These are phyloP conservation scores for Colletotrichum lindemuthianum DNA, from an alignment of 2,329 filamentous ascomycete species.

Conservation along the genomic window DNA sequence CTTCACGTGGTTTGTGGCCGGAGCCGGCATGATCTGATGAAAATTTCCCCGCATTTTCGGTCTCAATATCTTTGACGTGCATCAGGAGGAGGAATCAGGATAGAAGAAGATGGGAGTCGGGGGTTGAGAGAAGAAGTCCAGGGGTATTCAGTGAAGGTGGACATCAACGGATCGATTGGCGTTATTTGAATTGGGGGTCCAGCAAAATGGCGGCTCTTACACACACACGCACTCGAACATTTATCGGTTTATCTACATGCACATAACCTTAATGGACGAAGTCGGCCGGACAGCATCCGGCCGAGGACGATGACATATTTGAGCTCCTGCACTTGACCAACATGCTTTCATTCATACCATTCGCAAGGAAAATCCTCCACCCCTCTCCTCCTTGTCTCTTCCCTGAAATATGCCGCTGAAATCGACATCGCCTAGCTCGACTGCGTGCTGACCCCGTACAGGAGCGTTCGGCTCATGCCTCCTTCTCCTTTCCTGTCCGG, in stretches of 20 bases:
- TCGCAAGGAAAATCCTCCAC: conserved; percentile 73
- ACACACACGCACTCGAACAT: conserved; percentile 28
- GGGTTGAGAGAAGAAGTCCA: neutral
- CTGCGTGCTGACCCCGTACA: conserved; percentile 74
- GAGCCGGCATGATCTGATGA: conserved; percentile 48
- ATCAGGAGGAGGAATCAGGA: conserved; percentile 16
- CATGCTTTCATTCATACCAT: conserved; percentile 54
- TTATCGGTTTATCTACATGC: conserved; percentile 25
- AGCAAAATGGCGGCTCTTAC: conserved; percentile 30
- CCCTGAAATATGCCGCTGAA: conserved; percentile 78
- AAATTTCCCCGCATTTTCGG: conserved; percentile 19
- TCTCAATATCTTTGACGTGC: conserved; percentile 19
- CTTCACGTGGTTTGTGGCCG: conserved; percentile 70
- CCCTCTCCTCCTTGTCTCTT: conserved; percentile 70
- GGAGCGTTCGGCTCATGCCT: conserved; percentile 83
- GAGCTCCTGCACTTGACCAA: neutral
- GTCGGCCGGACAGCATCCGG: conserved; percentile 6
- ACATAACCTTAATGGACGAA: conserved; percentile 33
- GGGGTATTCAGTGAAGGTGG: conserved; percentile 31
- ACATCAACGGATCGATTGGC: conserved; percentile 24
- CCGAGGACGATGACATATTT: neutral
- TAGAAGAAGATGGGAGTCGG: too few species aligned
- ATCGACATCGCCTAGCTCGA: conserved; percentile 66
- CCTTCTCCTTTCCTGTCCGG: conserved; percentile 85
- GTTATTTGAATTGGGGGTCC: conserved; percentile 31